These are phyloP conservation scores for Salinomyces thailandicus DNA, from an alignment of 2,329 filamentous ascomycete species.

Conservation along the genomic window DNA sequence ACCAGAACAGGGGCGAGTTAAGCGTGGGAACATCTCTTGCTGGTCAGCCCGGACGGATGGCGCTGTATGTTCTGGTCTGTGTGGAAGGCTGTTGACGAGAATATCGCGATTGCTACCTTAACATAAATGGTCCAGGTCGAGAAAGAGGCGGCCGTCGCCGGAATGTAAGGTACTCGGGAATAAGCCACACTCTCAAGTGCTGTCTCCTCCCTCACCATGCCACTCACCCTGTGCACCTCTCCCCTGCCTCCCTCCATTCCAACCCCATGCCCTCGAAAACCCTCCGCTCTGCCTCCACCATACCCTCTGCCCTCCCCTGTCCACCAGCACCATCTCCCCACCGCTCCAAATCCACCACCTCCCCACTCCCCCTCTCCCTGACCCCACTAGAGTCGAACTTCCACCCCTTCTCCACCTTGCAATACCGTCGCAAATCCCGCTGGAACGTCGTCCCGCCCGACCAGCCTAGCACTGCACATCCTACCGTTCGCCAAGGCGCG, in stretches of 20 bases:
- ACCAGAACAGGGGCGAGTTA: no score
- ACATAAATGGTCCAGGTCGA: no score
- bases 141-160: no score
- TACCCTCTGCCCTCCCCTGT: constrained; percentile 37
- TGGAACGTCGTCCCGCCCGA: constrained; percentile 76
- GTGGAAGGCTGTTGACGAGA: no score
- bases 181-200: no score
- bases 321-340: constrained; percentile 46
- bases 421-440: constrained; percentile 71
- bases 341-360: constrained; percentile 65
- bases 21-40: no score
- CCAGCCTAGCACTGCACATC: constrained; percentile 84
- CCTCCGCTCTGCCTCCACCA: constrained; percentile 64
- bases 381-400: constrained; percentile 92
- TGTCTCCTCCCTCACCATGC: no score
- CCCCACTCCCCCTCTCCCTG: constrained; percentile 55
- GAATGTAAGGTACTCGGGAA: no score
- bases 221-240: constrained; percentile 37
- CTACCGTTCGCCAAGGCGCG: constrained; percentile 75
- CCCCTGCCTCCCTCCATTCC: constrained; percentile 32
- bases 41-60: no score
- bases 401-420: constrained; percentile 58
- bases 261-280: constrained; percentile 71
- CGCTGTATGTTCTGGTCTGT: no score
- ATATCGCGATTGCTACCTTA: no score